Conservation (phyloP, 2,329 filamentous ascomycete genomes). For the Epichloe glyceriae region DNA sequence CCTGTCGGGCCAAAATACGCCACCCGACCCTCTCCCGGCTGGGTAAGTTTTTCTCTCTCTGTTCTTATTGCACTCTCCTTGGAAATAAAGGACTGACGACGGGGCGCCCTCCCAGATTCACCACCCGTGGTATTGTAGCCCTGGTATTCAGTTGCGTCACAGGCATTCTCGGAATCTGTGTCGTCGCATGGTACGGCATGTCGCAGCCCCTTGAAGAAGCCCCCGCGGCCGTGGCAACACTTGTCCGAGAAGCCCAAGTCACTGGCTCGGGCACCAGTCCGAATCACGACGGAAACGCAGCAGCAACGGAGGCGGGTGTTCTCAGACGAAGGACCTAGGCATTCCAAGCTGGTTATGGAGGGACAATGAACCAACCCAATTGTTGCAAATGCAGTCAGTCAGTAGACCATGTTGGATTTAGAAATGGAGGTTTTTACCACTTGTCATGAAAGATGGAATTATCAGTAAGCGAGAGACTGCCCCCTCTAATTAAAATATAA, state of each 20-base stretch:
- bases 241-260: constrained; percentile 4
- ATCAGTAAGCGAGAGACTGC: not conserved
- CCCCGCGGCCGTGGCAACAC: constrained; percentile 3
- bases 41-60: constrained; percentile 30
- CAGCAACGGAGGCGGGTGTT: not conserved
- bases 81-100: not conserved
- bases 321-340: not conserved
- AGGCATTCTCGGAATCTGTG: constrained; percentile 54
- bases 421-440: too few species aligned
- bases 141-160: constrained; percentile 58
- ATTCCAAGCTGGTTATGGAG: not conserved
- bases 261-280: not conserved
- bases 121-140: constrained; percentile 56
- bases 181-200: constrained; percentile 53
- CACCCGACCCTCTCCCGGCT: constrained; percentile 42
- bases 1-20: constrained; percentile 44
- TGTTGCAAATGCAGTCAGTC: too few species aligned
- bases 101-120: constrained; percentile 37
- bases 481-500: not conserved
- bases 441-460: too few species aligned
- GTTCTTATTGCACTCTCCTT: not conserved
- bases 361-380: too few species aligned
- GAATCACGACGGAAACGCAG: not conserved
- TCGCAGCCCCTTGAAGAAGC: constrained; percentile 9
- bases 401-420: too few species aligned